These are phyloP conservation scores for Rutstroemia sp. DNA, from an alignment of 2,329 filamentous ascomycete genomes.

Conservation along the genomic window DNA sequence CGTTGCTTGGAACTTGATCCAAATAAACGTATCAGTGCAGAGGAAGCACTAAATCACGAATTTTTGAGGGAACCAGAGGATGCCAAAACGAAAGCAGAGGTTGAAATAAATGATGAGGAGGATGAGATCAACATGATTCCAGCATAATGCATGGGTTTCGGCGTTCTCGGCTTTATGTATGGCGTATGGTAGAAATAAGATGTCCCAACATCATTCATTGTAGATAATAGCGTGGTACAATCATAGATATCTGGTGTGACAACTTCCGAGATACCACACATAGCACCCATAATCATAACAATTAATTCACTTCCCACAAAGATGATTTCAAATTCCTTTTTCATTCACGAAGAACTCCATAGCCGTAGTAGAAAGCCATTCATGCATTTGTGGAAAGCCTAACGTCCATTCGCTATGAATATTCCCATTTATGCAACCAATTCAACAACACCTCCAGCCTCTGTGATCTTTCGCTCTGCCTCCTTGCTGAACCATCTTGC, in stretches of 20 bases:
- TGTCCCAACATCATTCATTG: constrained; percentile 12
- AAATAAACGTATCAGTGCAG: constrained; percentile 63
- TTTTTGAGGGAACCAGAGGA: constrained; percentile 46
- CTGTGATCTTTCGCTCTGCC: constrained; percentile 98
- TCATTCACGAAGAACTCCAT: constrained; percentile 13
- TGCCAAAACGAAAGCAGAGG: constrained; percentile 39
- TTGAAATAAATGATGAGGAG: constrained; percentile 39
- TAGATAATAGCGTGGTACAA: constrained; percentile 12
- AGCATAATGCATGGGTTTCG: constrained; percentile 1
- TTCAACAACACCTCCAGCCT: constrained; percentile 92
- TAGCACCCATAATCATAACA: constrained; percentile 12
- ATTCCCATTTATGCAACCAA: constrained; percentile 67
- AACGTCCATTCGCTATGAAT: constrained; percentile 15
- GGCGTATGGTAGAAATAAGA: constrained; percentile 8
- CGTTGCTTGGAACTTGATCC: constrained; percentile 73
- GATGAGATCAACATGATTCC: constrained; percentile 10
- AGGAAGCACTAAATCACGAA: constrained; percentile 64
- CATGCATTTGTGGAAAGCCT: constrained; percentile 10
- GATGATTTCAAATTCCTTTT: constrained; percentile 9
- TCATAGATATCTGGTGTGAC: constrained; percentile 5
- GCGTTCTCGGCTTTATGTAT: neutral
- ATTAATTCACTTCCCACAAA: constrained; percentile 7
- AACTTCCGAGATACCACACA: constrained; percentile 13
- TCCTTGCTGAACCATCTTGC: constrained; percentile 93
- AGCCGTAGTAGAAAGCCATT: constrained; percentile 11